Percentiles rank a stretch among this genome's conserved stretches.
Evolutionary conservation across 1,139 yeast genomes (phyloP).

Genomic region (Candida buenavistaensis): DNA sequence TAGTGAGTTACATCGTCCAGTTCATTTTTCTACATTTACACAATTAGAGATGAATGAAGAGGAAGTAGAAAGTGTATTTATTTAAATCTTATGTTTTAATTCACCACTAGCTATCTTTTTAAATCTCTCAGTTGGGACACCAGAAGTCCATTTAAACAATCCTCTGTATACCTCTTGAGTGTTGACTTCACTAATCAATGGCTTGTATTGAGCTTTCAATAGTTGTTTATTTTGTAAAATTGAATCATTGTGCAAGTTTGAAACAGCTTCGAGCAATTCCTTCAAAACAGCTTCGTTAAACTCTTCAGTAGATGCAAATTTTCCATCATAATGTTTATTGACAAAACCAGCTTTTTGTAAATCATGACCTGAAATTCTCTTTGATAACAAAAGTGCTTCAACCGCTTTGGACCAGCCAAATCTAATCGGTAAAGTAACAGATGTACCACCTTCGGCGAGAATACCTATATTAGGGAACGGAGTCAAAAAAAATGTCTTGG

Average conservation of each 20-base stretch:
- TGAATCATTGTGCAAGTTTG: conserved; percentile 57
- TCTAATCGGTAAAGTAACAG: conserved; percentile 65
- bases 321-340: conserved; percentile 46
- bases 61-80: conserved; percentile 73
- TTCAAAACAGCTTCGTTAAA: conserved; percentile 55
- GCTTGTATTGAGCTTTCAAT: conserved; percentile 46
- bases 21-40: conserved; percentile 76
- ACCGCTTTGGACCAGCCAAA: conserved; percentile 73
- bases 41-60: conserved; percentile 58
- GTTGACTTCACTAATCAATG: conserved; percentile 50
- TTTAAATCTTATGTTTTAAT: conserved; percentile 57
- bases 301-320: conserved; percentile 52
- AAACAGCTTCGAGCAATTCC: conserved; percentile 47
- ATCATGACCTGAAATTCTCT: conserved; percentile 61
- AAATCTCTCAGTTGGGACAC: conserved; percentile 73
- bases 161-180: conserved; percentile 69
- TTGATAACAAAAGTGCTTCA: conserved; percentile 71
- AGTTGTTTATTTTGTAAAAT: conserved; percentile 63
- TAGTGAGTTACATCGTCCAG: conserved; percentile 83
- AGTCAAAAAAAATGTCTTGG: conserved; percentile 57
- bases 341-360: conserved; percentile 60
- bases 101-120: conserved; percentile 52
- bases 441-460: conserved; percentile 79
- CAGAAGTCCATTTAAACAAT: conserved; percentile 65
- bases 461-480: conserved; percentile 85